Base-by-base conservation (phyloP, 2,329 filamentous ascomycete genomes). In the Pyricularia pennisetigena region DNA sequence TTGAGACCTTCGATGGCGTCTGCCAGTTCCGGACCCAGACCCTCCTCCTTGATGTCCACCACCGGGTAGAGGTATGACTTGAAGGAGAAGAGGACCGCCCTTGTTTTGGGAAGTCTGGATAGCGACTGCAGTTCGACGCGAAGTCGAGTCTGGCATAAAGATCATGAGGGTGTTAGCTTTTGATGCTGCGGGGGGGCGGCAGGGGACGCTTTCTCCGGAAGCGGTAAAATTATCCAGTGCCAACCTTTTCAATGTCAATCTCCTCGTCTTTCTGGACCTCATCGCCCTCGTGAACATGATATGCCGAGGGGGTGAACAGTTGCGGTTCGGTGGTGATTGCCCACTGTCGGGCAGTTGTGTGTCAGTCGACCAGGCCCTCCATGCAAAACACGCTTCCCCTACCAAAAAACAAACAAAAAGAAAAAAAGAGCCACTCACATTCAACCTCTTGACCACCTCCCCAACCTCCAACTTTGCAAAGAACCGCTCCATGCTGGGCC, bases 1-100 rank as follows among this genome's bases (percentile, higher is more conserved):
- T 78, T 77, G 67, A 86, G 71, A 0, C 83, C 84, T 67, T 86
- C 81, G n/a, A 86, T 82, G 0, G 84, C 83, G 54, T 83, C 80
- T 0, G 83, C 83, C 20, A 86, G 74, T 35, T 79, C 74, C 0
- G 75, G 75, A 0, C 83, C 84, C 1, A 80, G 73, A 0, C 82
- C 83, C 65, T 86, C 84, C 0, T 74, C 77, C 71, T 82, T 85
- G 72, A 86, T 78, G 3, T 84, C 78, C 9, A 74, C 69, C 0
- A 86, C 69, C 0, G 81, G 79, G 66, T 85, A 85, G 20, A 85
- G 69, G 69, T 85, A 85, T 0, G 84, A 85, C 75, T 86, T 86
- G 77, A 86, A 85, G 10, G 82, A 83, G 73, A 86, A 86, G 14
- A 86, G 72, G 1, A 86, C 74, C 0, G 81, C 80, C 2, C 74